Percentiles rank a stretch among this genome's conserved stretches.
These are phyloP conservation scores for Leccinellum rugosiceps DNA, from an alignment of 768 basidiomycete genomes.

Conservation along the genomic window DNA sequence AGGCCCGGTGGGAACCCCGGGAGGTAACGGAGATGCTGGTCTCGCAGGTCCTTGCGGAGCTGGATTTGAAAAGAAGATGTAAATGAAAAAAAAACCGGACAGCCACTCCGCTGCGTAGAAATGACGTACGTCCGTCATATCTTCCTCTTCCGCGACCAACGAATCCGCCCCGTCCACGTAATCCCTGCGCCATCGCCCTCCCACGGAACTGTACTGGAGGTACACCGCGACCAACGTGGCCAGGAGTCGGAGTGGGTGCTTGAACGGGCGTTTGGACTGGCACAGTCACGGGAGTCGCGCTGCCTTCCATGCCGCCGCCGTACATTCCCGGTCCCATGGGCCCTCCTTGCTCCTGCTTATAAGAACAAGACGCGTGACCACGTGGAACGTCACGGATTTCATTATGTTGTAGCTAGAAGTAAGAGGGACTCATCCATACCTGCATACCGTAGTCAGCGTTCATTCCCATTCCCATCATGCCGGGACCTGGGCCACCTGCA, in stretches of 20 bases:
- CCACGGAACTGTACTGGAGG: constrained; percentile 43
- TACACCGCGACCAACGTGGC: constrained; percentile 29
- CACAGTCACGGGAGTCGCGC: constrained; percentile 45
- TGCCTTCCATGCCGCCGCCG: constrained; percentile 52
- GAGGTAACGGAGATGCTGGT: constrained; percentile 81
- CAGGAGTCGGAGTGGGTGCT: constrained; percentile 29
- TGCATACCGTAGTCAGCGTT: constrained; percentile 70
- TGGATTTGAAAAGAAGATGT: constrained; percentile 6
- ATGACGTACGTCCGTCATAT: constrained; percentile 40
- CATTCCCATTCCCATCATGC: constrained; percentile 73
- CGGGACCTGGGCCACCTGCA: constrained; percentile 41
- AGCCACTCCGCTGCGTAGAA: neutral
- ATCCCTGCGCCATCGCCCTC: constrained; percentile 40
- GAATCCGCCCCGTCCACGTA: constrained; percentile 44
- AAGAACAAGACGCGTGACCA: constrained; percentile 21
- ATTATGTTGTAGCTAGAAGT: constrained; percentile 33
- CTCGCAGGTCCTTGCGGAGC: constrained; percentile 57
- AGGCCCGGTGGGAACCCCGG: constrained; percentile 84
- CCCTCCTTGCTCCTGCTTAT: constrained; percentile 52
- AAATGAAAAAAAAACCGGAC: neutral
- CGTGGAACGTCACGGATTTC: constrained; percentile 33
- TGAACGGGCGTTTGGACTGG: constrained; percentile 35
- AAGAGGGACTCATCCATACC: constrained; percentile 45
- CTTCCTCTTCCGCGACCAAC: constrained; percentile 37
- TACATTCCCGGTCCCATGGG: constrained; percentile 70